These are phyloP conservation scores for Yarrowia sp. DNA, from an alignment of 805 yeast species.

Conservation along the genomic window DNA sequence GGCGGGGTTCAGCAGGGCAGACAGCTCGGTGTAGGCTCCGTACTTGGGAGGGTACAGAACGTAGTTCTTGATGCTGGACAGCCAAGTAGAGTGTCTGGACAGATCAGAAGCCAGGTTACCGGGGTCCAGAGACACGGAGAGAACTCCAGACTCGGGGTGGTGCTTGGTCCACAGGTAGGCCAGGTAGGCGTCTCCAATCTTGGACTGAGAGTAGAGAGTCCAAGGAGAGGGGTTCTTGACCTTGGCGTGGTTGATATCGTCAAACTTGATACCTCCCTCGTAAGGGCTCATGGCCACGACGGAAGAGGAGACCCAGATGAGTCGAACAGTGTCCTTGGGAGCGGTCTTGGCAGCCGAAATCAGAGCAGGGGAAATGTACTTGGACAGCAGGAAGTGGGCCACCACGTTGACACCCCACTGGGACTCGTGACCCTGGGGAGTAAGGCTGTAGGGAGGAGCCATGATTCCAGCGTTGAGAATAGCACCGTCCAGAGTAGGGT, in stretches of 20 bases:
- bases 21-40: conserved; percentile 50
- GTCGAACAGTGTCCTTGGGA: conserved; percentile 40
- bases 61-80: conserved; percentile 3
- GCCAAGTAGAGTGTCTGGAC: conserved; percentile 33
- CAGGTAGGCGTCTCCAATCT: conserved; percentile 44
- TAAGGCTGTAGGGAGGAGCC: conserved; percentile 41
- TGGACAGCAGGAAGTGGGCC: conserved; percentile 48
- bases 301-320: conserved; percentile 48
- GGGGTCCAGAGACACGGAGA: conserved; percentile 45
- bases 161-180: conserved; percentile 41
- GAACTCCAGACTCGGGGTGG: conserved; percentile 40
- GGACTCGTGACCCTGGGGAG: conserved; percentile 48
- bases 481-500: conserved; percentile 8
- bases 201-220: conserved; percentile 45
- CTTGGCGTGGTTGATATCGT: conserved; percentile 38
- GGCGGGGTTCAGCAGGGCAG: conserved; percentile 45
- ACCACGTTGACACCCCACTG: conserved; percentile 49
- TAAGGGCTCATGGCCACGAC: conserved; percentile 41
- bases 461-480: conserved; percentile 50
- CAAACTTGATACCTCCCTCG: conserved; percentile 40
- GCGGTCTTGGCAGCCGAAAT: conserved; percentile 38
- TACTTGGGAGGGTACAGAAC: conserved; percentile 35
- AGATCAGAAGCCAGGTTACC: conserved; percentile 44
- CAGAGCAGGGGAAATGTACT: conserved; percentile 43
- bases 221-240: conserved; percentile 27